These are phyloP conservation scores for Neoboletus subvelutipes DNA, from an alignment of 768 basidiomycete genomes.

Conservation along the genomic window DNA sequence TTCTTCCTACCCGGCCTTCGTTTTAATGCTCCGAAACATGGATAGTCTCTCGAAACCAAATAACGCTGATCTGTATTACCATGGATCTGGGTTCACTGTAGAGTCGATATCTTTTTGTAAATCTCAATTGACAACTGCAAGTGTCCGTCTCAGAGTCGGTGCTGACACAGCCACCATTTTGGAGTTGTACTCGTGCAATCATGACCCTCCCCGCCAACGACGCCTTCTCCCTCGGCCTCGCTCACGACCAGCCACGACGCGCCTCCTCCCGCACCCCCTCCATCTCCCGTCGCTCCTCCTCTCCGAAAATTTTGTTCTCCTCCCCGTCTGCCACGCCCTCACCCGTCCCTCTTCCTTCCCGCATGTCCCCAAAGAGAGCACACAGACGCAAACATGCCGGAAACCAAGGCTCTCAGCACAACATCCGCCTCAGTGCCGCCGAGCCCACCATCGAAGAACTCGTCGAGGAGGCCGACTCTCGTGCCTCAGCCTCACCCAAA, in stretches of 20 bases:
- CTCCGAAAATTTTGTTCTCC: slow-evolving; percentile 47
- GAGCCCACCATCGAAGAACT: slow-evolving; percentile 26
- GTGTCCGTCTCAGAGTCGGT: neutral
- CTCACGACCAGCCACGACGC: slow-evolving; percentile 36
- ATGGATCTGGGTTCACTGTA: slow-evolving; percentile 33
- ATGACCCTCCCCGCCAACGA: slow-evolving; percentile 38
- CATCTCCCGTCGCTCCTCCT: slow-evolving; percentile 43
- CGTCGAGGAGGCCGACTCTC: slow-evolving; percentile 22
- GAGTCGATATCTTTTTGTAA: slow-evolving; percentile 26
- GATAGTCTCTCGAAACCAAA: slow-evolving; percentile 59
- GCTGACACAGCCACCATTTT: slow-evolving; percentile 20
- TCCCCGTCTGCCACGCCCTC: slow-evolving; percentile 28
- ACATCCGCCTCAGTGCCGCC: slow-evolving; percentile 2
- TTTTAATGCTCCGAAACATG: slow-evolving; percentile 85
- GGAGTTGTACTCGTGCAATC: neutral
- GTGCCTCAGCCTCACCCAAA: slow-evolving; percentile 15
- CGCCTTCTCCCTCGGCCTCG: slow-evolving; percentile 36
- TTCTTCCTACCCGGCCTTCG: slow-evolving; percentile 61
- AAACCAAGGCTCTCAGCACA: slow-evolving; percentile 27
- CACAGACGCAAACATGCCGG: slow-evolving; percentile 22
- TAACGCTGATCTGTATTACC: slow-evolving; percentile 40
- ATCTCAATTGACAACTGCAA: no score
- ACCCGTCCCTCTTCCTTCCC: slow-evolving; percentile 5
- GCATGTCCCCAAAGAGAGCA: slow-evolving; percentile 40
- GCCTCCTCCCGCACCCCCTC: slow-evolving; percentile 26